These are phyloP conservation scores for Falciphora oryzae DNA, from an alignment of 2,329 filamentous ascomycete genomes.

Conservation along the genomic window DNA sequence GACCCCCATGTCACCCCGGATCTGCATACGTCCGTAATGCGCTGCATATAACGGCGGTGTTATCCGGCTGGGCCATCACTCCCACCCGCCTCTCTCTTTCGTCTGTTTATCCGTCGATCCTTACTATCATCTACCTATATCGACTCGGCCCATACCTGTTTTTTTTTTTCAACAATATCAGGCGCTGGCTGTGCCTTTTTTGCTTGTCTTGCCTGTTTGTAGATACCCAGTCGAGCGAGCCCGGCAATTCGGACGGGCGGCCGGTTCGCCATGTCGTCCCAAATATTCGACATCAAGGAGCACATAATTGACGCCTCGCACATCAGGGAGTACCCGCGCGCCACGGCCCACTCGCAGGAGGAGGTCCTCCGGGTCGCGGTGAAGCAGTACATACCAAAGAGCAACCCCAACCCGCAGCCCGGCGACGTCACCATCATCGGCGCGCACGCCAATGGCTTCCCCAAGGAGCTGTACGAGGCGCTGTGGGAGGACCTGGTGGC, in stretches of 20 bases:
- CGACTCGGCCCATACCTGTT: no score
- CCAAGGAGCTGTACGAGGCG: constrained; percentile 91
- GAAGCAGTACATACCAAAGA: constrained; percentile 80
- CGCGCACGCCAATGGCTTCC: constrained; percentile 87
- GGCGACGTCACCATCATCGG: constrained; percentile 82
- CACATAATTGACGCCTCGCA: constrained; percentile 70
- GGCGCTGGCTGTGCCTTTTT: no score
- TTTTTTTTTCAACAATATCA: no score
- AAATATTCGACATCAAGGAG: constrained; percentile 59
- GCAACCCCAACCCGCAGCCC: constrained; percentile 60
- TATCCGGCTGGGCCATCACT: neutral
- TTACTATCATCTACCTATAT: no score
- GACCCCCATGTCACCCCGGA: no score
- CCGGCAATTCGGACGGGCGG: no score
- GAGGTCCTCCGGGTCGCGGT: constrained; percentile 68
- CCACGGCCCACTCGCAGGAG: constrained; percentile 67
- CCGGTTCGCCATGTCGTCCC: neutral
- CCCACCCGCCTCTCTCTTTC: neutral
- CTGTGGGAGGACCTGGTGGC: constrained; percentile 78
- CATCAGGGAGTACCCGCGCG: constrained; percentile 74
- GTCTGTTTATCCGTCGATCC: neutral
- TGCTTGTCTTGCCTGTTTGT: neutral
- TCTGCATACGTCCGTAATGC: neutral
- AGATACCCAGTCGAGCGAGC: neutral
- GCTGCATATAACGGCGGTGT: neutral